Conservation (phyloP, 1,139 yeast genomes). For the Wickerhamomyces sp. region DNA sequence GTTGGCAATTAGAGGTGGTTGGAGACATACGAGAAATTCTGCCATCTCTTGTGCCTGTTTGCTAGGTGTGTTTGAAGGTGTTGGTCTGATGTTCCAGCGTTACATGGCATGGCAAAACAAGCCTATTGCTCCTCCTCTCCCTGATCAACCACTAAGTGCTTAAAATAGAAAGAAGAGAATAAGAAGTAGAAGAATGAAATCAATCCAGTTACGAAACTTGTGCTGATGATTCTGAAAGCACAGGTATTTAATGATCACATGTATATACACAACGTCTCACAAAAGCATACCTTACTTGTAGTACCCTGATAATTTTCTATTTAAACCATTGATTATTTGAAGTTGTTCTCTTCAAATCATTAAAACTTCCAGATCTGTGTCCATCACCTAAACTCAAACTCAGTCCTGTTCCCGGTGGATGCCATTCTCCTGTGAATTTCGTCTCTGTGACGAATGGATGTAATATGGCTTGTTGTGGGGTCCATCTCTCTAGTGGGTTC, state of each 20-base stretch:
- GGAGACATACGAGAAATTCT: slow-evolving; percentile 94
- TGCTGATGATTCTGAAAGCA: too few relatives aligned
- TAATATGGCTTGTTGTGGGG: slow-evolving; percentile 90
- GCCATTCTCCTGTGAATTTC: slow-evolving; percentile 40
- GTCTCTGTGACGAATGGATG: slow-evolving; percentile 80
- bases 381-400: not conserved
- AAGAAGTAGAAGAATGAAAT: not conserved
- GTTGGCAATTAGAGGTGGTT: slow-evolving; percentile 96
- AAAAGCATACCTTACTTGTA: not conserved
- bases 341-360: too few relatives aligned
- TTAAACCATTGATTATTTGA: slow-evolving; percentile 9
- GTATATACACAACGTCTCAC: too few relatives aligned
- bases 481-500: slow-evolving; percentile 92
- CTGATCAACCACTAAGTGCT: slow-evolving; percentile 42
- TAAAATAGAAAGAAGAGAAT: not conserved
- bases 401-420: slow-evolving; percentile 36
- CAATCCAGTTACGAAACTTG: slow-evolving; percentile 1
- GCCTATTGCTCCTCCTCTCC: slow-evolving; percentile 73
- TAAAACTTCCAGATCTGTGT: too few relatives aligned
- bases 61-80: slow-evolving; percentile 96
- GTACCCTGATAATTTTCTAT: slow-evolving; percentile 3
- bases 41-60: slow-evolving; percentile 98
- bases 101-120: slow-evolving; percentile 81
- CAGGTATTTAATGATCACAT: too few relatives aligned
- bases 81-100: slow-evolving; percentile 93